Conservation (phyloP, 345 rosid species). For the Aquilaria sinensis region DNA sequence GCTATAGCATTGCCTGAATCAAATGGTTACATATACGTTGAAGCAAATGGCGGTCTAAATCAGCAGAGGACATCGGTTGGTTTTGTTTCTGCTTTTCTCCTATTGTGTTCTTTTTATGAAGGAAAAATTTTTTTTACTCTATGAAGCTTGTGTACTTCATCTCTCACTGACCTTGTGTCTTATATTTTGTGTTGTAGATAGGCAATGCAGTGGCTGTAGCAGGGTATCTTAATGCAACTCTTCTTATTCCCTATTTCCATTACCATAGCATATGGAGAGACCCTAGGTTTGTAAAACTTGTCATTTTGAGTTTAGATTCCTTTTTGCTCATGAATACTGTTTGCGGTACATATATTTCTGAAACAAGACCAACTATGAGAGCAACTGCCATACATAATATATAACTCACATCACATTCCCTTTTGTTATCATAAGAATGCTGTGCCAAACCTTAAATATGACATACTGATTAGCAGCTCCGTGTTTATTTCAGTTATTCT, state of each 20-base stretch:
- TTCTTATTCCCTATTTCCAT: constrained; percentile 89
- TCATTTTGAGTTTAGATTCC: no score
- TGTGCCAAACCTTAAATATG: no score
- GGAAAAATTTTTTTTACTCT: neutral
- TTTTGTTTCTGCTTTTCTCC: constrained; percentile 23
- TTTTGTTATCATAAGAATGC: no score
- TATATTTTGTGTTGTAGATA: constrained; percentile 50
- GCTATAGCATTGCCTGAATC: constrained; percentile 81
- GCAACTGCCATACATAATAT: no score
- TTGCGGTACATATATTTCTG: neutral
- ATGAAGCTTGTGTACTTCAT: constrained; percentile 12
- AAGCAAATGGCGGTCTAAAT: constrained; percentile 97
- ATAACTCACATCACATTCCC: no score
- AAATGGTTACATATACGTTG: constrained; percentile 89
- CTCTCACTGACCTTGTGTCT: constrained; percentile 14
- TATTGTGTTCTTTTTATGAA: constrained; percentile 1
- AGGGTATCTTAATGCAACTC: constrained; percentile 96
- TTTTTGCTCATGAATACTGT: no score
- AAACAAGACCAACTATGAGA: neutral
- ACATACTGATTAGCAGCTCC: no score
- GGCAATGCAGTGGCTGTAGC: constrained; percentile 99
- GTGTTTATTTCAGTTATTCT: no score
- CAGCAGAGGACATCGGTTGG: constrained; percentile 99
- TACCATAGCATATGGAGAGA: constrained; percentile 98
- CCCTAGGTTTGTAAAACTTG: constrained; percentile 59